Evolutionary conservation across 78 protist genomes (phyloP).

Genomic region (Tieghemostelium lacteum): DNA sequence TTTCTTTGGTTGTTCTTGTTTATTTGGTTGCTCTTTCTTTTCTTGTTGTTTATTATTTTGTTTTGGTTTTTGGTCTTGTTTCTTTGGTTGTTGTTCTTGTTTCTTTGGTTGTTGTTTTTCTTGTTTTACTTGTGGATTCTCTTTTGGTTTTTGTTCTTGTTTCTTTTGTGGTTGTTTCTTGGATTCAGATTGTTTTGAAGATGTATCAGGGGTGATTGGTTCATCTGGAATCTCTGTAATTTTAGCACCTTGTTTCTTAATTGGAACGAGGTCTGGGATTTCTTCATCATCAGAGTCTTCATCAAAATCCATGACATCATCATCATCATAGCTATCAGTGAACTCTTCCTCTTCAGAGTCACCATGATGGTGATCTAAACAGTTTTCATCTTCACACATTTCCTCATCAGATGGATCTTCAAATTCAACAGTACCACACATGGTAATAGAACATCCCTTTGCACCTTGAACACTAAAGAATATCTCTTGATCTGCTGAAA

Average conservation of each 20-base stretch:
- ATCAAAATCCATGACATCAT: not conserved
- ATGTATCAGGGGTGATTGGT: not conserved
- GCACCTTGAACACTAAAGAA: not conserved
- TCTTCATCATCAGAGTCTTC: not conserved
- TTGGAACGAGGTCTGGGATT: not conserved
- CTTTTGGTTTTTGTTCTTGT: not conserved
- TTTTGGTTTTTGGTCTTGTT: not conserved
- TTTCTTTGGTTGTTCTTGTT: not conserved
- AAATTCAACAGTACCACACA: too few relatives aligned
- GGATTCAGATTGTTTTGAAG: not conserved
- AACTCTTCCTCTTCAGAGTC: too few relatives aligned
- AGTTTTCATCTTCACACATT: slow-evolving; percentile 11
- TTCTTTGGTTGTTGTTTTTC: not conserved
- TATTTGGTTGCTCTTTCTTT: too few relatives aligned
- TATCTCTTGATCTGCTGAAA: not conserved
- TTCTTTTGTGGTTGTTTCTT: not conserved
- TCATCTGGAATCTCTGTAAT: not conserved
- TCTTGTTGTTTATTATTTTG: not conserved
- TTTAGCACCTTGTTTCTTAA: slow-evolving; percentile 1
- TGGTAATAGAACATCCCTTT: not conserved
- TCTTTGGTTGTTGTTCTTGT: not conserved
- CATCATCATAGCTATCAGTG: not conserved
- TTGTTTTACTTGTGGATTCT: not conserved
- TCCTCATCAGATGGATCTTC: too few relatives aligned
- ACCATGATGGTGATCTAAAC: not conserved